Evolutionary conservation across 2,329 filamentous ascomycete species (phyloP), one percentile per base, ranked within the genome.

Genomic region (Trichoderma sp.): DNA sequence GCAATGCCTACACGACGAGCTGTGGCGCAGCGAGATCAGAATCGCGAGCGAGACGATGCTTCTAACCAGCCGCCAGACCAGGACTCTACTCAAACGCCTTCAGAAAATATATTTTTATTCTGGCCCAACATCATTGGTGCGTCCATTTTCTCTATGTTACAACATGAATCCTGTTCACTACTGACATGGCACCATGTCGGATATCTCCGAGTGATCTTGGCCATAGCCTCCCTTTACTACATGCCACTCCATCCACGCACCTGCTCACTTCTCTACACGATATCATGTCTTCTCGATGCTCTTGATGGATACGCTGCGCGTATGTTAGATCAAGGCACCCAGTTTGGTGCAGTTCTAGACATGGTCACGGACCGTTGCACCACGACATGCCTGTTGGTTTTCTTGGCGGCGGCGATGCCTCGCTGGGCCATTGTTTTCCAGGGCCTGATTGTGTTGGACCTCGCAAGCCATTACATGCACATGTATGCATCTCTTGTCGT

Each of bases 291-390:
- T 56, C 93, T 98, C 78, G 96, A 98, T 83, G 96, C 95, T 65
- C 90, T 98, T 77, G 96, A 98, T 83, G 97, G 96, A 80, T 93
- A 95, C 80, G 95, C 95, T 16, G 97, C 96, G 72, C 80, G 84
- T 38, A 75, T 80, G 93, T 95, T 89, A 83, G 91, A 97, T 81
- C 96, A 98, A 84, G 95, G 93, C 33, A 98, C 96, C 68, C 93
- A 93, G 78, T 98, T 98, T 83, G 96, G 96, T 77, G 96, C 95
- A 29, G 95, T 98, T 45, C 89, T 98, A 77, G 96, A 98, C 86
- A 98, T 98, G 96, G 95, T 98, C 76, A 98, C 96, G 16, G 96
- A 98, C 85, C 93, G 96, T 76, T 98, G 96, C 88, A 98, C 96
- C 21, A 98, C 96, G 2, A 92, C 95, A 2, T 98, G 96, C 84